Base-by-base conservation (phyloP, 345 rosid genomes). In the Cardamine resedifolia region DNA sequence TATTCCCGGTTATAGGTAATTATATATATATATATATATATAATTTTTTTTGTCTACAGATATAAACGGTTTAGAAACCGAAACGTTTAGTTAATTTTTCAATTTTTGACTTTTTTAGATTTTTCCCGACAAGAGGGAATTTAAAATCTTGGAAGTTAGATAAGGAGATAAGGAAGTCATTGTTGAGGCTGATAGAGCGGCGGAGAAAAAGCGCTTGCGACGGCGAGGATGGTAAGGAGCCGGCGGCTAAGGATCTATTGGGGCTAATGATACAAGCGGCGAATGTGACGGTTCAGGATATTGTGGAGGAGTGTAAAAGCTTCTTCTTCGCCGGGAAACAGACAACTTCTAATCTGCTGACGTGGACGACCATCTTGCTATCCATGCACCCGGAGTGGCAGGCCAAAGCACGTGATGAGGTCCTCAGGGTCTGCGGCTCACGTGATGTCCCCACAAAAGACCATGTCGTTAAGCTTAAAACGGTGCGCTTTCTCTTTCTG, bases 251-350 rank as follows among this genome's bases (percentile, higher is more conserved):
- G 61, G 88, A 84, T 71, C 50, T 77, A 74, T 55, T 81, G 64
- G 95, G 85, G 15, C 79, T 83, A 28, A 85, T 85, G 89, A 91
- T 84, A 70, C 80, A 75, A 76, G 88, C 86, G 62, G 41, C 63
- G 18, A 66, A 75, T 7, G 72, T 86, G 45, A 80, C 84, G 15
- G 84, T 80, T 7, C 64, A 80, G 4, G 87, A 86, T 80, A 85
- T 85, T 3, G 84, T 94, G 47, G 97, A 91, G 73, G 96, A 94
- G 72, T 94, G 98, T 81, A 89, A 91, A 72, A 86, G 88, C 63
- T 94, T 94, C 72, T 91, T 94, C 82, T 91, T 94, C 48, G 96
- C 98, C 45, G 97, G 98, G 34, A 89, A 94, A 71, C 96, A 85
- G 73, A 89, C 98, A 78, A 88, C 97, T 16, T 81, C 97, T 23